Evolutionary conservation across 1,284 basidiomycete genomes (phyloP).

Genomic region (Ceratobasidium sp.): DNA sequence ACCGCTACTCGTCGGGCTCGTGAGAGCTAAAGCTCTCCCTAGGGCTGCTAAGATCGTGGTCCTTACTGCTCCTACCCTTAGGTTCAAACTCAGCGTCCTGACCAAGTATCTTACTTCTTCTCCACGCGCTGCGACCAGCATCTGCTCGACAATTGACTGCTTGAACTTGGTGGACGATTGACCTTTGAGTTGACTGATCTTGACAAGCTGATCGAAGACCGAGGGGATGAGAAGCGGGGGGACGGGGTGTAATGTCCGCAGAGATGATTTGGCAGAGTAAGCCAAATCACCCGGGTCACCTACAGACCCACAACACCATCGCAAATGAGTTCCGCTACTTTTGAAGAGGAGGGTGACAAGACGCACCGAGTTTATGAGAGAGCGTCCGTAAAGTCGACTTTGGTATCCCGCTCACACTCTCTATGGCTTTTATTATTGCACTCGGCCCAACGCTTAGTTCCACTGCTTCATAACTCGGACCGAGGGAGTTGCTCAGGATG

Average conservation of each 20-base stretch:
- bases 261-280: conserved; percentile 80
- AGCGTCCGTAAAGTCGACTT: conserved; percentile 72
- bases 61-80: conserved; percentile 88
- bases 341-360: background rate
- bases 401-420: conserved; percentile 83
- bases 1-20: conserved; percentile 54
- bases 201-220: conserved; percentile 73
- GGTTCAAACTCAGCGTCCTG: conserved; percentile 81
- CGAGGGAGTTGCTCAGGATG: conserved; percentile 86
- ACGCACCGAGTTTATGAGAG: conserved; percentile 65
- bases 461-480: conserved; percentile 77
- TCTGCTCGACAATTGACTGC: conserved; percentile 80
- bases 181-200: conserved; percentile 75
- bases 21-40: conserved; percentile 81
- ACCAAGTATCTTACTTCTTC: conserved; percentile 89
- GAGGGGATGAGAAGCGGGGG: conserved; percentile 70
- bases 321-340: background rate
- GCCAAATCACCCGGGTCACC: conserved; percentile 87
- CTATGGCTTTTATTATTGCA: conserved; percentile 81
- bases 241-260: conserved; percentile 80
- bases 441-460: conserved; percentile 83
- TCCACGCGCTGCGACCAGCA: conserved; percentile 84
- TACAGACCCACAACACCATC: conserved; percentile 29
- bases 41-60: conserved; percentile 85
- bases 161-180: conserved; percentile 79